These are phyloP conservation scores for Beauveria varroae DNA, from an alignment of 2,329 filamentous ascomycete genomes.

Conservation along the genomic window DNA sequence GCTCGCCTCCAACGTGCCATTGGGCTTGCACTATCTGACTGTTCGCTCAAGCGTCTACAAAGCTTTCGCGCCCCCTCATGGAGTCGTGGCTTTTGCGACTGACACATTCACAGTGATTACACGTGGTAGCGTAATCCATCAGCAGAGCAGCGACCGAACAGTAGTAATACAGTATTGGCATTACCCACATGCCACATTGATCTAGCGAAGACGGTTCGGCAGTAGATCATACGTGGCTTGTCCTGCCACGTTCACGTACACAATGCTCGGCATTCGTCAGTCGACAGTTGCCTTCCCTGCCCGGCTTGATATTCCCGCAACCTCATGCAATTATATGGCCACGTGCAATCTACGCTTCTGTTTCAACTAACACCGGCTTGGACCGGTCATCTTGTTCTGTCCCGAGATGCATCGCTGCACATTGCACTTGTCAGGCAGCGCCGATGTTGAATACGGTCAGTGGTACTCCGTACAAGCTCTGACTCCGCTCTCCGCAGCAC, in stretches of 20 bases:
- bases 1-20: not conserved
- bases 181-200: not conserved
- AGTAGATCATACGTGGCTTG: conserved; percentile 1
- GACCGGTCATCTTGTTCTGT: not conserved
- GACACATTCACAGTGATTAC: conserved; percentile 6
- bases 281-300: not conserved
- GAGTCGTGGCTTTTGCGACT: not conserved
- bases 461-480: not conserved
- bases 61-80: not conserved
- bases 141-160: not conserved
- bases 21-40: not conserved
- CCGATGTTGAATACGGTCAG: too few relatives aligned
- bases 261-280: not conserved
- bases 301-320: not conserved
- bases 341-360: not conserved
- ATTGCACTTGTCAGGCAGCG: not conserved
- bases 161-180: conserved; percentile 3
- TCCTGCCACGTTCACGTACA: not conserved
- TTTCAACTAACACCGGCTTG: not conserved
- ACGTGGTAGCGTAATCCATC: not conserved
- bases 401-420: not conserved
- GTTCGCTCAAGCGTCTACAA: not conserved
- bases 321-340: not conserved
- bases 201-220: not conserved
- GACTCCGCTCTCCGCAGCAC: not conserved